Evolutionary conservation across 2,329 filamentous ascomycete species (phyloP).

Genomic region (Saccharata proteae): DNA sequence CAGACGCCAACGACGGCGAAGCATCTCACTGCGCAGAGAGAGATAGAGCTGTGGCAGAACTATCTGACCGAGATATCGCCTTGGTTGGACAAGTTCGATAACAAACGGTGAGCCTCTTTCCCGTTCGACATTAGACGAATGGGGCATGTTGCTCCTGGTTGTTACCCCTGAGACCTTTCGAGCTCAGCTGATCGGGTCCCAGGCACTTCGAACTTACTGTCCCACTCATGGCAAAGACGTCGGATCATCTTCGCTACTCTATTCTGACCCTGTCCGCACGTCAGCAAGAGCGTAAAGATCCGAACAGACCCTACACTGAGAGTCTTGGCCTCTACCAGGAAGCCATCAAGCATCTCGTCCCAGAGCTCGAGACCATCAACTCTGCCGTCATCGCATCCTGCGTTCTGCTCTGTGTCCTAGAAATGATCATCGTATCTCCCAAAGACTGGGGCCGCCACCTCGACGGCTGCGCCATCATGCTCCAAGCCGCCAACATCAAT

Average conservation of each 20-base stretch:
- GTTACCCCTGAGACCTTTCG: too few species aligned
- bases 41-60: conserved; percentile 18
- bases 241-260: conserved; percentile 38
- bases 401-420: conserved; percentile 36
- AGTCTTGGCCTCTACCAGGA: conserved; percentile 44
- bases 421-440: conserved; percentile 37
- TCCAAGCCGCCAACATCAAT: conserved; percentile 39
- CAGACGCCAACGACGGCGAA: conserved; percentile 1
- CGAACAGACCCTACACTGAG: conserved; percentile 32
- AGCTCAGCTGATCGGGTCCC: too few species aligned
- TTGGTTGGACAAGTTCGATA: conserved; percentile 48
- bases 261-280: conserved; percentile 44
- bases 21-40: conserved; percentile 9
- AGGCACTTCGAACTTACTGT: conserved; percentile 41
- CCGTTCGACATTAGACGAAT: too few species aligned
- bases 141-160: too few species aligned
- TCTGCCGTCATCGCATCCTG: conserved; percentile 36
- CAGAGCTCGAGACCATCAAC: conserved; percentile 31
- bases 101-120: too few species aligned
- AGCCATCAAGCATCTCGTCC: conserved; percentile 36
- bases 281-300: conserved; percentile 42
- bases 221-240: conserved; percentile 37
- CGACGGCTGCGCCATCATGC: conserved; percentile 43
- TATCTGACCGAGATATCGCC: conserved; percentile 42
- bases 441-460: conserved; percentile 44